Base-by-base conservation (phyloP, 2,329 filamentous ascomycete species). In the Penicillium glabrum region DNA sequence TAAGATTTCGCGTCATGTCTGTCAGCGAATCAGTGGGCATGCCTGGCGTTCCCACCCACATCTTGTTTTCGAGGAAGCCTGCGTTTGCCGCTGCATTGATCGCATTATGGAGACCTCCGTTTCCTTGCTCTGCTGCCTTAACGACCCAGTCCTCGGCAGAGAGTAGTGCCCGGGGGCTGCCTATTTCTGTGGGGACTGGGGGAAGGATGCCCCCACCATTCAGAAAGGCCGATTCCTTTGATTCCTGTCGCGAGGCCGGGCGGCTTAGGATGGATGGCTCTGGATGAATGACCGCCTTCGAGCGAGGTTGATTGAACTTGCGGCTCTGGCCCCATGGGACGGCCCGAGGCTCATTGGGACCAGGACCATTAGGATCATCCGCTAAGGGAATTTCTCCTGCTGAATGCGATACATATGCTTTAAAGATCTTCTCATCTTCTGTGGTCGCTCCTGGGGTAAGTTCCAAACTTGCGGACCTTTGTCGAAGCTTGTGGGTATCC, bases 1-100 rank as follows among this genome's bases (percentile, higher is more conserved):
- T 96, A 56, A 93, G 90, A 54, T 89, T 82, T 69, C 89, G 93
- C 68, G 90, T 87, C 65, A 87, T 82, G 1, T 88, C 86, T 48
- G 87, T 85, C 14, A 98, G 81, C 14, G 87, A 88, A 73, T 97
- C 93, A 0, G 91, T 96, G 1, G 93, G 93, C 85, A 96, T 97
- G 37, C 93, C 93, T 44, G 97, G 79, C 0, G 93, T 95, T 46
- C 93, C 93, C 6, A 97, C 89, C 87, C 90, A 96, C 26, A 87
- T 89, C 68, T 91, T 89, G 54, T 96, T 88, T 16, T 83, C 80
- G 5, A 91, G 77, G 56, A 84, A 81, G 14, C 87, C 88, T 53
- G 86, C 85, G 49, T 89, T 83, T 29, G 85, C 80, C 3, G 90
- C 89, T n/a, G 91, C 90, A 61, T 90, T 85, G 35, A 93, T 85